Conservation (phyloP, 2,329 filamentous ascomycete genomes). For the Parafenestella ontariensis region DNA sequence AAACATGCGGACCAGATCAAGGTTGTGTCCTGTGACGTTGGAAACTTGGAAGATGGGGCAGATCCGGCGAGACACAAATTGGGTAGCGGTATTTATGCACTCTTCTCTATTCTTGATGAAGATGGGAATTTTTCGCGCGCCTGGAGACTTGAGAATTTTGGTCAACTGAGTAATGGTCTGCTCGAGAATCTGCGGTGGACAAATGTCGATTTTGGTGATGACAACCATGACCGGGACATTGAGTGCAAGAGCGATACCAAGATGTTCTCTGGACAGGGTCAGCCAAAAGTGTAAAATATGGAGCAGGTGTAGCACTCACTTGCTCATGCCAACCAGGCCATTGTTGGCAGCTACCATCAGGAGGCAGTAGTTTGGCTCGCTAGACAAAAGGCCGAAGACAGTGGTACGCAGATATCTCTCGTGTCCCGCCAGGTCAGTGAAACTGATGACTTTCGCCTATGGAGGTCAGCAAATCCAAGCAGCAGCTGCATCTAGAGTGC, state of each 20-base stretch:
- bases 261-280: conserved; percentile 69
- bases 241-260: conserved; percentile 90
- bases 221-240: conserved; percentile 99
- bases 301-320: conserved; percentile 48
- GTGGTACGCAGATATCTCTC: conserved; percentile 95
- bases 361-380: conserved; percentile 95
- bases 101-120: conserved; percentile 93
- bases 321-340: conserved; percentile 95
- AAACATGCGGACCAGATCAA: conserved; percentile 90
- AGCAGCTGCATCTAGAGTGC: conserved; percentile 4
- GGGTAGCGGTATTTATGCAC: conserved; percentile 92
- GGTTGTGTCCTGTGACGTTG: conserved; percentile 91
- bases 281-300: not conserved
- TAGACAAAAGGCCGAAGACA: conserved; percentile 92
- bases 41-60: conserved; percentile 98
- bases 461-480: conserved; percentile 13
- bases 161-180: conserved; percentile 92
- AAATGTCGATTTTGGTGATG: conserved; percentile 98
- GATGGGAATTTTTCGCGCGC: conserved; percentile 92
- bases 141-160: conserved; percentile 91
- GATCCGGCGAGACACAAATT: conserved; percentile 94
- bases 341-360: conserved; percentile 99
- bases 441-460: conserved; percentile 89
- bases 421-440: conserved; percentile 94
- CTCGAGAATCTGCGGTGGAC: conserved; percentile 91